Evolutionary conservation across 352 stramenopile species (phyloP).

Genomic region (Phytophthora tubulina): DNA sequence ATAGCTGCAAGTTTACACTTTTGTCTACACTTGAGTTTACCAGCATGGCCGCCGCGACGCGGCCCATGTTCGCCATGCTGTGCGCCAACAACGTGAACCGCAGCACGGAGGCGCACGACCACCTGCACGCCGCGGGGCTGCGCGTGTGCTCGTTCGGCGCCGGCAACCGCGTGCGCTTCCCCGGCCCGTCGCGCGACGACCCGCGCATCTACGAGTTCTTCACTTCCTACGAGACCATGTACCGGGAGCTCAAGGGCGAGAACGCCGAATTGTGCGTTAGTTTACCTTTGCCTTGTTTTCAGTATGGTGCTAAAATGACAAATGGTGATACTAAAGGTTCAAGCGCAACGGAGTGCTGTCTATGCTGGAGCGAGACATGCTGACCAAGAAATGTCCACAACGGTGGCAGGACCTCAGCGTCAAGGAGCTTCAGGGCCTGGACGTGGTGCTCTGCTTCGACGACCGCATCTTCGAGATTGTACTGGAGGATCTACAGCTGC

Average conservation of each 20-base stretch:
- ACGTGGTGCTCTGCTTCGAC: constrained; percentile 93
- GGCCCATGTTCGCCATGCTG: constrained; percentile 87
- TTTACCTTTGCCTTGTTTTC: constrained; percentile 10
- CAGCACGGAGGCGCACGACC: constrained; percentile 90
- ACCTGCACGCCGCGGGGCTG: constrained; percentile 79
- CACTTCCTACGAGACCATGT: constrained; percentile 90
- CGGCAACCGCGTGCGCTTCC: constrained; percentile 90
- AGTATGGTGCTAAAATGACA: constrained; percentile 11
- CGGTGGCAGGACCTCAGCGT: constrained; percentile 86
- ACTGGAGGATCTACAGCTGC: constrained; percentile 80
- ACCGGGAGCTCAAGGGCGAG: constrained; percentile 82
- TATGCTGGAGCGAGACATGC: constrained; percentile 91
- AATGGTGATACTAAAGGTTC: constrained; percentile 56
- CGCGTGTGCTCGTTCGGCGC: constrained; percentile 88
- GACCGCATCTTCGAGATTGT: constrained; percentile 92
- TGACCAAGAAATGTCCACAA: constrained; percentile 87
- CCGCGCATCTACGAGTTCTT: constrained; percentile 91
- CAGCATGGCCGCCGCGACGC: constrained; percentile 3
- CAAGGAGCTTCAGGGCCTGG: constrained; percentile 76
- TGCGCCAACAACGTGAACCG: constrained; percentile 94
- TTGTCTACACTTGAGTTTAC: constrained; percentile 1
- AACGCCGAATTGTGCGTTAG: constrained; percentile 66
- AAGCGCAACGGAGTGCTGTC: constrained; percentile 83
- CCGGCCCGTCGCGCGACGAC: constrained; percentile 75
- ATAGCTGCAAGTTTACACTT: neutral